Conservation (phyloP, 345 rosid species). For the Eucalyptus tenuipes region DNA sequence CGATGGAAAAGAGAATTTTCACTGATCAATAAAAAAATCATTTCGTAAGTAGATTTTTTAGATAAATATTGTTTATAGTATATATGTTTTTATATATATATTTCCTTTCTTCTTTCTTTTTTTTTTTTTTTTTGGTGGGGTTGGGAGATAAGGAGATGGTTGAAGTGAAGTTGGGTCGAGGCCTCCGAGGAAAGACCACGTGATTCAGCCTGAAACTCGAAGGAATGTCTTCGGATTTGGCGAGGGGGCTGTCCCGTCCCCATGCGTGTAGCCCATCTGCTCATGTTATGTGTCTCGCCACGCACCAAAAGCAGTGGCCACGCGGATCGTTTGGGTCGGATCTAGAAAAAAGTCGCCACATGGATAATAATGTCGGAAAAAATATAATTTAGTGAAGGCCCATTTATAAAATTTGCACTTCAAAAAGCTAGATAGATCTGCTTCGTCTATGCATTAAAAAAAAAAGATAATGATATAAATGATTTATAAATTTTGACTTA, state of each 20-base stretch:
- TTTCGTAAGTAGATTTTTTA: neutral
- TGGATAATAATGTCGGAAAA: neutral
- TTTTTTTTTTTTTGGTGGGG: neutral
- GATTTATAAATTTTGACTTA: no score
- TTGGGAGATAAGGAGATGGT: neutral
- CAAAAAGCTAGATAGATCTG: neutral
- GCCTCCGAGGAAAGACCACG: neutral
- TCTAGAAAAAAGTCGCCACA: neutral
- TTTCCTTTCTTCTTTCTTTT: rapidly evolving
- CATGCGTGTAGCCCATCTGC: neutral
- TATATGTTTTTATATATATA: no score
- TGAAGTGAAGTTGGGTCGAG: neutral
- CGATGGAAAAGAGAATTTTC: neutral
- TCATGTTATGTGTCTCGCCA: neutral
- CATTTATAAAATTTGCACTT: neutral
- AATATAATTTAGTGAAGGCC: neutral
- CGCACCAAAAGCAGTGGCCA: neutral
- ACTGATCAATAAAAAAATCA: neutral
- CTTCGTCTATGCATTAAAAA: neutral
- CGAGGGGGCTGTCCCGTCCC: neutral
- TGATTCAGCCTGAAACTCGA: neutral
- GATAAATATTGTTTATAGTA: neutral
- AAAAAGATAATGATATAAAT: no score
- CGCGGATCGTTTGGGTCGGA: neutral
- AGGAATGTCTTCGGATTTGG: neutral